phyloP scores from a whole-genome alignment of 768 basidiomycete species.

The Vishniacozyma victoriae region DNA sequence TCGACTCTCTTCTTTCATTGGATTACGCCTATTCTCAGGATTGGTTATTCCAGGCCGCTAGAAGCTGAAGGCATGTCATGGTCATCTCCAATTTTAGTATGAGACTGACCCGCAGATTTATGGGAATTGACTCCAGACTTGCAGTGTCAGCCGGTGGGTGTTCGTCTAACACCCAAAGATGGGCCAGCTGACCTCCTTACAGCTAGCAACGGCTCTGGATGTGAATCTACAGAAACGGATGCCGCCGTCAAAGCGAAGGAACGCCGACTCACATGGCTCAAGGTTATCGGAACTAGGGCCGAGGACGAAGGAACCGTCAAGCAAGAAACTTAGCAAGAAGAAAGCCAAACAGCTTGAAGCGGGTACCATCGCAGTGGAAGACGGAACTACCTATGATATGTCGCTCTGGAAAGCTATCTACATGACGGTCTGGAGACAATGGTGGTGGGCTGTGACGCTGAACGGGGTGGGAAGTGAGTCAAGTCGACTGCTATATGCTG shows the following conservation, averaged over 20 bases:
- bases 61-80: constrained; percentile 15
- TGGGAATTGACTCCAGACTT: constrained; percentile 11
- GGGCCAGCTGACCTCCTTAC: background rate
- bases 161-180: background rate
- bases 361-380: constrained; percentile 21
- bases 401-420: constrained; percentile 24
- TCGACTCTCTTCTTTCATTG: constrained; percentile 31
- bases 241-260: constrained; percentile 12
- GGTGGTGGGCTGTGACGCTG: constrained; percentile 14
- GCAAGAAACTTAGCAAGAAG: constrained; percentile 9
- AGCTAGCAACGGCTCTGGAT: constrained; percentile 11
- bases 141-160: constrained; percentile 18
- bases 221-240: constrained; percentile 13
- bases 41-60: constrained; percentile 28
- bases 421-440: constrained; percentile 6
- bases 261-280: background rate
- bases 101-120: constrained; percentile 10
- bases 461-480: background rate
- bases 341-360: constrained; percentile 24
- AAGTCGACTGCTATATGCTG: background rate
- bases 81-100: background rate
- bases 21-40: constrained; percentile 31
- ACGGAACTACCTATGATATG: constrained; percentile 32
- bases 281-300: background rate
- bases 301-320: background rate